A percentile compares a stretch with the other conserved stretches of the same genome.
These are phyloP conservation scores for Pyrenophora tritici-repentis DNA, from an alignment of 2,329 filamentous ascomycete genomes.

Conservation along the genomic window DNA sequence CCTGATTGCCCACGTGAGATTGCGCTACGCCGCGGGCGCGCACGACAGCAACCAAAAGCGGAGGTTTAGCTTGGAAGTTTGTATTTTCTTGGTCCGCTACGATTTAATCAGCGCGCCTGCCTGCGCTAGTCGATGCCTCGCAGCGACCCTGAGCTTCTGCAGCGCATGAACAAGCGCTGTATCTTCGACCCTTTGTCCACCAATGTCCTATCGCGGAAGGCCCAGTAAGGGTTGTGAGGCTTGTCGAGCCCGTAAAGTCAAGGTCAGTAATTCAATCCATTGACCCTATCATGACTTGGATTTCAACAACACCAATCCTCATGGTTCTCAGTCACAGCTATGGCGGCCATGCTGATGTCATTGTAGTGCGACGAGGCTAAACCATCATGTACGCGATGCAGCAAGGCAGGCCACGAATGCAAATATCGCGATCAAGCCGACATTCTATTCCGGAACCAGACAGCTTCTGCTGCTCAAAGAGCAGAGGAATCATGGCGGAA, in stretches of 20 bases:
- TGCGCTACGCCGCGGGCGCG: constrained; percentile 3
- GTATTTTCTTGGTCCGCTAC: not conserved
- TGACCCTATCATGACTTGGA: not conserved
- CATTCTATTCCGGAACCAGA: constrained; percentile 43
- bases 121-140: constrained; percentile 6
- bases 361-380: constrained; percentile 41
- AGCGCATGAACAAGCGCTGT: not conserved
- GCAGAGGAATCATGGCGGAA: constrained; percentile 44
- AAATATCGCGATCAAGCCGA: constrained; percentile 41
- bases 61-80: constrained; percentile 1
- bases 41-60: constrained; percentile 1
- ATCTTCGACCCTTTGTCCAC: not conserved
- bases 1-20: constrained; percentile 8
- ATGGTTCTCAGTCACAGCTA: not conserved
- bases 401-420: constrained; percentile 35
- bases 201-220: constrained; percentile 43
- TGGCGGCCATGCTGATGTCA: constrained; percentile 4
- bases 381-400: constrained; percentile 38
- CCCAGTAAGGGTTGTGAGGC: constrained; percentile 45
- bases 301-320: too few species aligned
- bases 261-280: constrained; percentile 24
- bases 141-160: not conserved
- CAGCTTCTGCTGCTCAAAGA: constrained; percentile 39
- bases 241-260: constrained; percentile 43
- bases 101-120: not conserved